Percentiles rank a stretch among this genome's conserved stretches.
phyloP scores from a whole-genome alignment of 1,139 yeast genomes.

The Diutina pseudorugosa region DNA sequence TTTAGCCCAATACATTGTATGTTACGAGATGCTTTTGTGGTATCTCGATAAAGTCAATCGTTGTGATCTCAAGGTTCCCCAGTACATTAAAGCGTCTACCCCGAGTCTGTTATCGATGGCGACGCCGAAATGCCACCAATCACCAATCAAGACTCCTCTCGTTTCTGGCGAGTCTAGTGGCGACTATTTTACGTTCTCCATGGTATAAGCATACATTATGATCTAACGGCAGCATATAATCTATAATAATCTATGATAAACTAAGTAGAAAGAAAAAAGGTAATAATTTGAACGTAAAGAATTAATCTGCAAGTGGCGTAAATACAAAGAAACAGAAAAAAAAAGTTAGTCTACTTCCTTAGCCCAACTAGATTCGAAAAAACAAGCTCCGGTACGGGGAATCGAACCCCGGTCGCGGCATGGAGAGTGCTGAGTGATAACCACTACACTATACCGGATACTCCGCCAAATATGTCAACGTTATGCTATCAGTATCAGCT shows the following conservation, averaged over 20 bases:
- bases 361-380: too few relatives aligned
- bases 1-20: slow-evolving; percentile 30
- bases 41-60: background rate
- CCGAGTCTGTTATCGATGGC: background rate
- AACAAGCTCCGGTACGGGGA: slow-evolving; percentile 4
- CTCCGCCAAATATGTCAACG: too few relatives aligned
- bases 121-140: background rate
- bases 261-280: too few relatives aligned
- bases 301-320: background rate
- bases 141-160: background rate
- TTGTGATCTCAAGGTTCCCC: background rate
- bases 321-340: background rate
- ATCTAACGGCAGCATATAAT: background rate
- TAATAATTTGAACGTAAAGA: too few relatives aligned
- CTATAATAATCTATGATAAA: too few relatives aligned
- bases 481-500: too few relatives aligned
- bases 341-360: too few relatives aligned
- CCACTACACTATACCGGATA: slow-evolving; percentile 3
- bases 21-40: slow-evolving; percentile 23
- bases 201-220: background rate
- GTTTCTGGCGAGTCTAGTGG: background rate
- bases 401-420: slow-evolving; percentile 3
- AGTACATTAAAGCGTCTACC: background rate
- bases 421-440: slow-evolving; percentile 3
- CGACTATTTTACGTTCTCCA: background rate